These are phyloP conservation scores for Lodderomyces theae DNA, from an alignment of 1,139 yeast species.

Conservation along the genomic window DNA sequence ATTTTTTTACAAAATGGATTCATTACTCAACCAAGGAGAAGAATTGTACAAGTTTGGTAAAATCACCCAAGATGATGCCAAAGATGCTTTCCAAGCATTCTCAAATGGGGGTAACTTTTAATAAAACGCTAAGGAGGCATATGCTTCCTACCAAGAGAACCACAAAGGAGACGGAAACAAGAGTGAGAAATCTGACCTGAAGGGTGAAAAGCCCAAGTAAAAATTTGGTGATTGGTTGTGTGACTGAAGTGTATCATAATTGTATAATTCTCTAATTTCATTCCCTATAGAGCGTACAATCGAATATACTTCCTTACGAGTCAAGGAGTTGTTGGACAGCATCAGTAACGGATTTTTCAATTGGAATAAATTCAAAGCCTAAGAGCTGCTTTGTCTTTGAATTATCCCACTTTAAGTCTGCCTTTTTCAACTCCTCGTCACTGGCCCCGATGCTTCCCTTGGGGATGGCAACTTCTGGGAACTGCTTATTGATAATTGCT, in stretches of 20 bases:
- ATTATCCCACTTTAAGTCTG: constrained; percentile 20
- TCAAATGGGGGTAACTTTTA: constrained; percentile 26
- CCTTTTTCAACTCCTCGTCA: constrained; percentile 2
- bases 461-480: constrained; percentile 13
- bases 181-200: background rate
- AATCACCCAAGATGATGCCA: constrained; percentile 28
- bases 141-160: constrained; percentile 22
- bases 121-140: constrained; percentile 37
- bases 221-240: too few species aligned
- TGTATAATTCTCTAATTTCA: constrained; percentile 1
- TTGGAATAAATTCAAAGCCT: constrained; percentile 31
- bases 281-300: too few species aligned
- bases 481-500: constrained; percentile 23
- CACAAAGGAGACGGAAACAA: constrained; percentile 15
- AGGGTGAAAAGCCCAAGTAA: too few species aligned
- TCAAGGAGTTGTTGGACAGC: constrained; percentile 22
- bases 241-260: too few species aligned
- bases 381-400: constrained; percentile 26
- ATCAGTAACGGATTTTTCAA: constrained; percentile 36
- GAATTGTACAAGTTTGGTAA: constrained; percentile 15
- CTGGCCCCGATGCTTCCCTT: constrained; percentile 17
- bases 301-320: too few species aligned
- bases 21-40: constrained; percentile 16
- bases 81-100: constrained; percentile 33
- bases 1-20: constrained; percentile 14